phyloP scores from a whole-genome alignment of 768 basidiomycete genomes.

The Boletellus ananas region DNA sequence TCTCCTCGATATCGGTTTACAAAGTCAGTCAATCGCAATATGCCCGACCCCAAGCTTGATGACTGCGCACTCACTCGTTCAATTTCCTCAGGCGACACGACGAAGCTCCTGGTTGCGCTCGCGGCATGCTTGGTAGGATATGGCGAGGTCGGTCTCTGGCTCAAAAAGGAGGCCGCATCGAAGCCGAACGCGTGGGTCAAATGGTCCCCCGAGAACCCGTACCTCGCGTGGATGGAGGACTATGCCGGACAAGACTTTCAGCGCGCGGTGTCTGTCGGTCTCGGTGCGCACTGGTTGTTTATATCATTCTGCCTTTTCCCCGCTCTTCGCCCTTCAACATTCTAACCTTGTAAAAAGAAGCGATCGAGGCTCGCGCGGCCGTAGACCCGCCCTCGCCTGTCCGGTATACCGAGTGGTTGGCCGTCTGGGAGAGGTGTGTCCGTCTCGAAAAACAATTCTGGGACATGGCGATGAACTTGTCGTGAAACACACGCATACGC shows the following conservation, averaged over 20 bases:
- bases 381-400: conserved; percentile 58
- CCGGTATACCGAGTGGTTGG: conserved; percentile 61
- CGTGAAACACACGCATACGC: neutral
- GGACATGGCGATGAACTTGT: conserved; percentile 58
- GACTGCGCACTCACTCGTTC: too few species aligned
- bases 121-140: conserved; percentile 88
- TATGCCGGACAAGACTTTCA: conserved; percentile 75
- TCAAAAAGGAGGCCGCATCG: conserved; percentile 51
- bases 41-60: neutral
- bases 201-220: conserved; percentile 62
- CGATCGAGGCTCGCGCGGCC: conserved; percentile 64
- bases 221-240: conserved; percentile 73
- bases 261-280: conserved; percentile 62
- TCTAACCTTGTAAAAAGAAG: conserved; percentile 41
- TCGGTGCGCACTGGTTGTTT: conserved; percentile 49
- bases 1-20: conserved; percentile 73
- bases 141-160: conserved; percentile 86
- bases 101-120: conserved; percentile 73
- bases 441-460: conserved; percentile 82
- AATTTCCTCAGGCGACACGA: conserved; percentile 52
- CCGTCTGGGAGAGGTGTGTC: conserved; percentile 74
- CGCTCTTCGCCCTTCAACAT: neutral
- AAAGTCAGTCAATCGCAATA: conserved; percentile 37
- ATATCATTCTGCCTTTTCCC: neutral
- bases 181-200: conserved; percentile 47